Percentiles rank a stretch among this genome's conserved stretches.
Conservation (phyloP, 306 rosid genomes). For the Carpinus viminea region DNA sequence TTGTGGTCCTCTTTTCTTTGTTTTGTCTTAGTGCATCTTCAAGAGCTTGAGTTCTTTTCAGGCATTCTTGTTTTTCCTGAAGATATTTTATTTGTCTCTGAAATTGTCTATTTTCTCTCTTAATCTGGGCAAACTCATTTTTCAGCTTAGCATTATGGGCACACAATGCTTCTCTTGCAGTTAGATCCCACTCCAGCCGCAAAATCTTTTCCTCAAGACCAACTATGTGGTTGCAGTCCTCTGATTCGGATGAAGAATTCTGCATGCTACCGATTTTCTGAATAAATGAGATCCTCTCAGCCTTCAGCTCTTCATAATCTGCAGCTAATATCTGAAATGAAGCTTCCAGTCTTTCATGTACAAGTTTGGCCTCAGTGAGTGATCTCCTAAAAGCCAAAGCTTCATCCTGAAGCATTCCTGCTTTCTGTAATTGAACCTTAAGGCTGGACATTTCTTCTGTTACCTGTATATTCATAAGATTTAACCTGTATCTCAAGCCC, state of each 20-base stretch:
- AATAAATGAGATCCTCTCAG: slow-evolving; percentile 37
- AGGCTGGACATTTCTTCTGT: slow-evolving; percentile 39
- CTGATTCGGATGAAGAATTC: slow-evolving; percentile 36
- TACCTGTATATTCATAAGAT: slow-evolving; percentile 43
- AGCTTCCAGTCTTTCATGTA: slow-evolving; percentile 50
- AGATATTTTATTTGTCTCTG: too few relatives aligned
- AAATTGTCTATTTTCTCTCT: slow-evolving; percentile 30
- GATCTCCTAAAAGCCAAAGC: slow-evolving; percentile 44
- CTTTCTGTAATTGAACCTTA: slow-evolving; percentile 44
- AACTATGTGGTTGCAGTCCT: slow-evolving; percentile 36
- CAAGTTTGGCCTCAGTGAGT: slow-evolving; percentile 36
- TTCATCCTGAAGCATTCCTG: slow-evolving; percentile 38
- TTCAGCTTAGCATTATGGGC: slow-evolving; percentile 35
- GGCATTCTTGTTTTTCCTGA: slow-evolving; percentile 41
- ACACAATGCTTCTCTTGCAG: slow-evolving; percentile 34
- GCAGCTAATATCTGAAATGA: slow-evolving; percentile 38
- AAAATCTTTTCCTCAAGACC: slow-evolving; percentile 55
- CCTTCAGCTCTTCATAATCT: slow-evolving; percentile 51
- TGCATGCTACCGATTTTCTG: slow-evolving; percentile 33
- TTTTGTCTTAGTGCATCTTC: slow-evolving; percentile 44
- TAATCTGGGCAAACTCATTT: slow-evolving; percentile 38
- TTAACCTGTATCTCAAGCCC: slow-evolving; percentile 47
- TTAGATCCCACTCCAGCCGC: slow-evolving; percentile 45
- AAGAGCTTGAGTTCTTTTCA: slow-evolving; percentile 40
- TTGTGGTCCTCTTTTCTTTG: slow-evolving; percentile 48